Evolutionary conservation across 1,284 basidiomycete genomes (phyloP).

Genomic region (Porphyrellus sp.): DNA sequence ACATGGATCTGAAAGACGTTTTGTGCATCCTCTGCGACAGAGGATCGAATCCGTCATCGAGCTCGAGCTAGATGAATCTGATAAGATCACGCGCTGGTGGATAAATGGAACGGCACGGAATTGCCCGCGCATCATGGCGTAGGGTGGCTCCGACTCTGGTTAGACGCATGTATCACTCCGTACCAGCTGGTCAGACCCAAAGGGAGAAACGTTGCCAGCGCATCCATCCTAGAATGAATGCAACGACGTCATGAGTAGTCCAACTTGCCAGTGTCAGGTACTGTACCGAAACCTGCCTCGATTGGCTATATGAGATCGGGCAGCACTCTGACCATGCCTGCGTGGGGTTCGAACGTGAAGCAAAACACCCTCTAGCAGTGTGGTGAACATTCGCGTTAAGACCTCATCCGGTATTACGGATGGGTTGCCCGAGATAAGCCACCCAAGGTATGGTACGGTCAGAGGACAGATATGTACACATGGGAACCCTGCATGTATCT

Average conservation of each 20-base stretch:
- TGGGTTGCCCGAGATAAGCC: too few species aligned
- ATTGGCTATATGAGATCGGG: too few species aligned
- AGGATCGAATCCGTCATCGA: slow-evolving; percentile 56
- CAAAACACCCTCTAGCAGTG: too few species aligned
- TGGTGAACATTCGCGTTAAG: too few species aligned
- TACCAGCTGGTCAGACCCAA: slow-evolving; percentile 40
- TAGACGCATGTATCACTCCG: slow-evolving; percentile 37
- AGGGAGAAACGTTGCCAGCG: slow-evolving; percentile 9
- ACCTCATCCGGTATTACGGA: too few species aligned
- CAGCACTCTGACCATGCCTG: too few species aligned
- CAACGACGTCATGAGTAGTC: too few species aligned
- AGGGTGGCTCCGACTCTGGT: slow-evolving; percentile 20
- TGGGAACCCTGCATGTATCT: not conserved
- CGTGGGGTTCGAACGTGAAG: too few species aligned
- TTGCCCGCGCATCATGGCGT: slow-evolving; percentile 47
- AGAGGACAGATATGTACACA: not conserved
- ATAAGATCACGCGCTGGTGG: slow-evolving; percentile 19
- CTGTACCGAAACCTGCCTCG: not conserved
- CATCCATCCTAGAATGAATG: not conserved
- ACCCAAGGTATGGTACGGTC: too few species aligned
- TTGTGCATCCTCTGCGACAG: slow-evolving; percentile 21
- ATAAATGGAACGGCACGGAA: slow-evolving; percentile 57
- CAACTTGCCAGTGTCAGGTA: too few species aligned
- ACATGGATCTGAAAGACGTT: not conserved
- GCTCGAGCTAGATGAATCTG: slow-evolving; percentile 59